Evolutionary conservation across 768 basidiomycete genomes (phyloP).

Genomic region (Sistotremastrum niveocremeum): DNA sequence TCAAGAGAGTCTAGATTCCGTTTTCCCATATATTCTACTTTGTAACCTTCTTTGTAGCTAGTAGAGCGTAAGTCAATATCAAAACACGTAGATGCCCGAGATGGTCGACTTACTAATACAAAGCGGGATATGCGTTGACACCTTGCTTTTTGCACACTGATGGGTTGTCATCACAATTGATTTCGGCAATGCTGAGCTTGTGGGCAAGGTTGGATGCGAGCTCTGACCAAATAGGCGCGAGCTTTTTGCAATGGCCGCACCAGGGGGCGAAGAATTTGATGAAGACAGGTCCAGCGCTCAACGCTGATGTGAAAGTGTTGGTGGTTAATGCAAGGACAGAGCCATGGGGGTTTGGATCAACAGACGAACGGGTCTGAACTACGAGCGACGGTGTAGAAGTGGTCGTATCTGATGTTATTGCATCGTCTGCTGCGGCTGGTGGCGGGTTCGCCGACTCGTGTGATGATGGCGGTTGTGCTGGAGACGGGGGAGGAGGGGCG

Average conservation of each 20-base stretch:
- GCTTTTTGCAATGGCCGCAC: constrained; percentile 88
- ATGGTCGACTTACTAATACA: constrained; percentile 46
- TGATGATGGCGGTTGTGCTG: constrained; percentile 1
- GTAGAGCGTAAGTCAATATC: constrained; percentile 4
- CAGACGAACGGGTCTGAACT: background rate
- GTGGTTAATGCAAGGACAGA: constrained; percentile 26
- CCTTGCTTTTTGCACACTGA: constrained; percentile 51
- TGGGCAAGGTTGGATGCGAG: constrained; percentile 59
- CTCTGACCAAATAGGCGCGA: constrained; percentile 70
- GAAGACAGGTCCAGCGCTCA: constrained; percentile 39
- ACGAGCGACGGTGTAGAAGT: constrained; percentile 20
- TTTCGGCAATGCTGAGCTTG: constrained; percentile 67
- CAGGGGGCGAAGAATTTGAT: constrained; percentile 89
- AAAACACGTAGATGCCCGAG: background rate
- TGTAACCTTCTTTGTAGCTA: constrained; percentile 32
- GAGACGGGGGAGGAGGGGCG: background rate
- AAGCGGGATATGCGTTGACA: constrained; percentile 73
- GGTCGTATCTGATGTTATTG: constrained; percentile 18
- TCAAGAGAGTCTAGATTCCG: constrained; percentile 59
- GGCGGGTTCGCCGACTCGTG: constrained; percentile 7
- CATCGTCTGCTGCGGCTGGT: constrained; percentile 7
- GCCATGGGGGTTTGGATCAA: constrained; percentile 24
- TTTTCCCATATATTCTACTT: constrained; percentile 63
- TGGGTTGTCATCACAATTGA: constrained; percentile 75
- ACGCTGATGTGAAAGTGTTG: constrained; percentile 32